Base-by-base conservation (phyloP, 345 rosid species). In the Boechera retrofracta region DNA sequence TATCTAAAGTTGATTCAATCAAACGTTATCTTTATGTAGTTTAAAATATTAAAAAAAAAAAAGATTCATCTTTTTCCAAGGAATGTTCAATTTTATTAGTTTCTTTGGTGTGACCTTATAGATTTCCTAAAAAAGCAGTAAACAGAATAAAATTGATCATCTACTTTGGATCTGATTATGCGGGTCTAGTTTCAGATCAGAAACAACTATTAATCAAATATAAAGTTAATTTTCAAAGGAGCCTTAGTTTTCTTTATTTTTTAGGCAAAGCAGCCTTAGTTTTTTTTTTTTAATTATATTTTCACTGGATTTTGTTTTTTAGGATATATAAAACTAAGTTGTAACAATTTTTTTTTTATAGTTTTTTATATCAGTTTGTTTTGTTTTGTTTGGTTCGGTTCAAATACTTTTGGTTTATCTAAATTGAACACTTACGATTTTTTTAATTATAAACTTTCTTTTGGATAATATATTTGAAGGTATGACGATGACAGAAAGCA, bases 401-500 rank as follows among this genome's bases (percentile, higher is more conserved):
- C 15, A 12, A 55, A 12, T 7, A 29, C 9, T 28, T 28, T 6
- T 24, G 32, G 5, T 5, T 54, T 5, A 54, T 26, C n/a, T 26
- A 9, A 53, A 26, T 5, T 53, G 10, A 53, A 47, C 6, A 21
- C 29, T 10, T 47, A 5, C 29, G 9, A 51, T 5, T 4, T 26
- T 53, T 10, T 26, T 10, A 7, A 42, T 36, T 36, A 6, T 2
- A 2, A 28, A 28, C 4, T 53, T 11, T 11, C 8, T 28, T 31
- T 31, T 66, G 45, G 33, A 33, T 33, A 16, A 16, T 67, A 8
- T 21, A 12, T 67, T 11, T 61, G 60, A 62, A 73, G 77, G 62
- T 36, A 49, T 39, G 7, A 52, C 13, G 18, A 63, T 16, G 61
- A 61, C 6, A 52, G 69, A 73, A 53, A 54, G 64, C 54, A 73